Evolutionary conservation across 345 rosid species (phyloP).

Genomic region (Corymbia maculata): DNA sequence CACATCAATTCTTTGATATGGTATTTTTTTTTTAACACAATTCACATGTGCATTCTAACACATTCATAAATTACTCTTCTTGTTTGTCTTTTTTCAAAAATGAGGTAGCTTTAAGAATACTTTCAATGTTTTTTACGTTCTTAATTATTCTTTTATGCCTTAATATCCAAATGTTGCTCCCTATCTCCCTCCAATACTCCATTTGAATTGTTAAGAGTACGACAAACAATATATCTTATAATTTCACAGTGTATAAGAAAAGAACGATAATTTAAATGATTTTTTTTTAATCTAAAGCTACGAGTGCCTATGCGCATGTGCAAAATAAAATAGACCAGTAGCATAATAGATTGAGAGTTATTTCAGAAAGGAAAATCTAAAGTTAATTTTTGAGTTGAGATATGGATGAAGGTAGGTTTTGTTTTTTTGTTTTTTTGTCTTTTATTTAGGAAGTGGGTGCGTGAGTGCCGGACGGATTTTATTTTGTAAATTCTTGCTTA

Average conservation of each 20-base stretch:
- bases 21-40: too few relatives aligned
- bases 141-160: background rate
- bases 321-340: background rate
- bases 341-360: background rate
- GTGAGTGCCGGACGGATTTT: background rate
- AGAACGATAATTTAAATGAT: background rate
- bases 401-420: background rate
- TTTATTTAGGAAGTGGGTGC: background rate
- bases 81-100: too few relatives aligned
- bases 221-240: background rate
- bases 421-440: too few relatives aligned
- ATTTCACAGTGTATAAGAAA: background rate
- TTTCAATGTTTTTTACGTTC: background rate
- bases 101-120: background rate
- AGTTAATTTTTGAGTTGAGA: background rate
- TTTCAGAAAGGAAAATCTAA: background rate
- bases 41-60: too few relatives aligned
- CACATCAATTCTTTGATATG: too few relatives aligned
- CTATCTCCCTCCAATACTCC: background rate
- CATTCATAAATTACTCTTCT: background rate
- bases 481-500: background rate
- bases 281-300: background rate
- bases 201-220: too few relatives aligned
- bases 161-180: background rate
- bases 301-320: background rate